Base-by-base conservation (phyloP, 306 rosid species). In the Lathyrus tuberosus region DNA sequence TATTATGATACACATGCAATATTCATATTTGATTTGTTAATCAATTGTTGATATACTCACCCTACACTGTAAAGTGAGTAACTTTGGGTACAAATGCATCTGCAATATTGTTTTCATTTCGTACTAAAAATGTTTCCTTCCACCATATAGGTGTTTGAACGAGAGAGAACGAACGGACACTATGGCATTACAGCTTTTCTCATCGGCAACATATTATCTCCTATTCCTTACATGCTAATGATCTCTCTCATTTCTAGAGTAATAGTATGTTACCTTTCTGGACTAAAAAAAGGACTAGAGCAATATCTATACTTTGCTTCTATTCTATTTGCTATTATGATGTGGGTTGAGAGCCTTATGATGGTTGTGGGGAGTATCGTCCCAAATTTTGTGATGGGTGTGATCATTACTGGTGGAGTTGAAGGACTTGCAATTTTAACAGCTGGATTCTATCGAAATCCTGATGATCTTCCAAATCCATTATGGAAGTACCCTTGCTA, bases 321-420 rank as follows among this genome's bases (percentile, higher is more conserved):
- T 22, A 68, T 82, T 1, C 85, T 86, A 17, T 86, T 88, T 49
- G 63, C 57, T 11, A 35, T 60, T 28, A 63, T 80, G 76, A 71
- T 80, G 74, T 51, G 81, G 78, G 95, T 86, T 3, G 91, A 88
- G 67, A 82, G 91, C 84, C 73, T 84, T 0, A 88, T 88, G 95
- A 82, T 88, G 89, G 77, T 86, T 16, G 86, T 88, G 24, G 87
- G 84, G 0, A 82, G 91, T 22, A 40, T 85, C 16, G 80, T 77
- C 5, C 87, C 93, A 3, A 83, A 87, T 57, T 87, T 71, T 35
- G 82, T 85, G 8, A 78, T 81, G 81, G 91, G 91, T 0, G 83
- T 86, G 49, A 82, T 84, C 37, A 72, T 81, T 2, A 84, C 77
- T n/a, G 84, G 84, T 8, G 91, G 95, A 52, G 54, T 86, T 47